Base-by-base conservation (phyloP, 441 rosid species). In the Adansonia grandidieri region DNA sequence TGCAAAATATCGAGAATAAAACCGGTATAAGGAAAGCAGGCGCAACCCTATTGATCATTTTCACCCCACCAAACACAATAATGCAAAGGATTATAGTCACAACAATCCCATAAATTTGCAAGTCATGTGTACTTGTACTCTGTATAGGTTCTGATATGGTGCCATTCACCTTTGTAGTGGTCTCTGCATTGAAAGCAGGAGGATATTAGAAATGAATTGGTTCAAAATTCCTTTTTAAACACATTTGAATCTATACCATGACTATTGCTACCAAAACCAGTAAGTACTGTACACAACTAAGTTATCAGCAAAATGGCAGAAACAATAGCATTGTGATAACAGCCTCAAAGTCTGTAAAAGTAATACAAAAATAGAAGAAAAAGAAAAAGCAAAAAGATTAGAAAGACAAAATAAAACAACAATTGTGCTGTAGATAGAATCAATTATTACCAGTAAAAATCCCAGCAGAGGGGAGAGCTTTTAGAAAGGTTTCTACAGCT, bases 51-150 rank as follows among this genome's bases (percentile, higher is more conserved):
- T 97, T 97, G 89, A 97, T 97, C 84, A 95, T 95, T 91, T 93
- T 95, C 85, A 97, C 99, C n/a, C 98, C 99, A 78, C 99, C 98
- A 84, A 97, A 97, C 79, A 97, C 99, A 82, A 97, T 93, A 88
- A 97, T 90, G 92, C 98, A 93, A 44, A 97, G 85, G 80, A 93
- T 64, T 80, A 97, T 84, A 28, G 99, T 93, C 82, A 97, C 91
- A 78, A 95, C 92, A 80, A 97, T 89, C 83, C 99, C 99, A 85
- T 95, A 97, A 77, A 97, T 77, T 86, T 97, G 98, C 85, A 97
- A 82, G 86, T 97, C 98, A 82, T 95, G 99, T 74, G 93, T 82
- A 85, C 91, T 97, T 79, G 94, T 92, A 86, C 92, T 91, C 74
- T 92, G 69, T 77, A 77, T 70, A 47, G 57, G 75, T 77, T 77